These are phyloP conservation scores for Botrytis byssoidea DNA, from an alignment of 2,329 filamentous ascomycete species.

Conservation along the genomic window DNA sequence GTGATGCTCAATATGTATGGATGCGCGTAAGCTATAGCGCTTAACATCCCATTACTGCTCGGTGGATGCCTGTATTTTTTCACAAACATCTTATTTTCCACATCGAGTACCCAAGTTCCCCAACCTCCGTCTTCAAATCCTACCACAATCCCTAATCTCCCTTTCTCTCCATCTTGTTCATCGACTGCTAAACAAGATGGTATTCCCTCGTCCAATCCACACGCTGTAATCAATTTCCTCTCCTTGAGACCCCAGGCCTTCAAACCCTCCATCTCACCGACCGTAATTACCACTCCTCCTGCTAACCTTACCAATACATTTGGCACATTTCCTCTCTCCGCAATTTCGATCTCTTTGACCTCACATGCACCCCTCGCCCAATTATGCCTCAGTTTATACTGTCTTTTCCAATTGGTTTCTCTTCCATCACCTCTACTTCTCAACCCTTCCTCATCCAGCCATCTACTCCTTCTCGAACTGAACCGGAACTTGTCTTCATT, in stretches of 20 bases:
- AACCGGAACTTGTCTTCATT: constrained; percentile 30
- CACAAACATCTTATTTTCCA: constrained; percentile 38
- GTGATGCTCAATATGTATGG: constrained; percentile 82
- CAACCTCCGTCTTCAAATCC: constrained; percentile 74
- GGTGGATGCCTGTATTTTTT: constrained; percentile 31
- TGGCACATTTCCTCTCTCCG: constrained; percentile 47
- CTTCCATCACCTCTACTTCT: constrained; percentile 33
- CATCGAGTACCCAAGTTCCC: constrained; percentile 63
- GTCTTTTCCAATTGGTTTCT: constrained; percentile 76
- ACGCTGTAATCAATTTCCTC: constrained; percentile 57
- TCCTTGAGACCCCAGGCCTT: constrained; percentile 75
- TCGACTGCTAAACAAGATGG: constrained; percentile 69
- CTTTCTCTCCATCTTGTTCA: constrained; percentile 45
- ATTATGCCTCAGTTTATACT: constrained; percentile 86
- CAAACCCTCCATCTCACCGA: constrained; percentile 66
- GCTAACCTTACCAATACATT: constrained; percentile 72
- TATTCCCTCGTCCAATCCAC: constrained; percentile 38
- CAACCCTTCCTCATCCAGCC: constrained; percentile 45
- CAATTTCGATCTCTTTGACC: constrained; percentile 66
- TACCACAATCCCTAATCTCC: constrained; percentile 58
- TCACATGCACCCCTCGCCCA: constrained; percentile 82
- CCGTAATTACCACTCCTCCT: constrained; percentile 75
- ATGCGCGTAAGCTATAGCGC: constrained; percentile 67
- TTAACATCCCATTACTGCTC: constrained; percentile 48
- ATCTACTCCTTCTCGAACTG: constrained; percentile 49